Evolutionary conservation across 176 grass and related monocot genomes (phyloP).

Genomic region (Alopecurus myosuroides): DNA sequence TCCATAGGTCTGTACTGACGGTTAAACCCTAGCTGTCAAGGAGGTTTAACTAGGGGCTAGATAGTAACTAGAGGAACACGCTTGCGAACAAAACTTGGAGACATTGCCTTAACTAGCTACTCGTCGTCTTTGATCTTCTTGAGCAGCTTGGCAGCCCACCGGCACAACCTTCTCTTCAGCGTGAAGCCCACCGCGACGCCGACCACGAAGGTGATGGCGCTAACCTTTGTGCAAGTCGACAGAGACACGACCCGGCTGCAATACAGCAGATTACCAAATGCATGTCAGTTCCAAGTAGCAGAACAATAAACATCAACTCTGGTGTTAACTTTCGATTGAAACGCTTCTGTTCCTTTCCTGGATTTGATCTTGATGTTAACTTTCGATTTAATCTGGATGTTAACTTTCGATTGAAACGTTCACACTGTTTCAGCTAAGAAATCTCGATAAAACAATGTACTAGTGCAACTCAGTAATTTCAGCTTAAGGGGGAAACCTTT

Average conservation of each 20-base stretch:
- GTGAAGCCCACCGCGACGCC: slow-evolving; percentile 65
- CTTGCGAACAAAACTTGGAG: neutral
- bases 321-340: too few species aligned
- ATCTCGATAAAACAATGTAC: neutral
- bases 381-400: neutral
- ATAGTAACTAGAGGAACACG: neutral
- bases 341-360: neutral
- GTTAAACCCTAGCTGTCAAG: neutral
- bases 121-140: slow-evolving; percentile 68
- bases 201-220: slow-evolving; percentile 52
- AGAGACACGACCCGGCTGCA: slow-evolving; percentile 63
- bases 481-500: neutral
- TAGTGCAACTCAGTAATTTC: neutral
- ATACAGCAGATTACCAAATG: neutral
- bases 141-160: slow-evolving; percentile 51
- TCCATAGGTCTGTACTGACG: neutral
- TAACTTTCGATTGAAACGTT: neutral
- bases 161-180: too few species aligned
- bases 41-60: neutral
- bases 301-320: neutral
- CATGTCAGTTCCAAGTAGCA: neutral
- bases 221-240: slow-evolving; percentile 61
- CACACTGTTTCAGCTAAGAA: neutral
- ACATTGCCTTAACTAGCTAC: neutral
- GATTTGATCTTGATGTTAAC: neutral